These are phyloP conservation scores for Phalaenopsis hybrid DNA, from an alignment of 116 monocot genomes.

Conservation along the genomic window DNA sequence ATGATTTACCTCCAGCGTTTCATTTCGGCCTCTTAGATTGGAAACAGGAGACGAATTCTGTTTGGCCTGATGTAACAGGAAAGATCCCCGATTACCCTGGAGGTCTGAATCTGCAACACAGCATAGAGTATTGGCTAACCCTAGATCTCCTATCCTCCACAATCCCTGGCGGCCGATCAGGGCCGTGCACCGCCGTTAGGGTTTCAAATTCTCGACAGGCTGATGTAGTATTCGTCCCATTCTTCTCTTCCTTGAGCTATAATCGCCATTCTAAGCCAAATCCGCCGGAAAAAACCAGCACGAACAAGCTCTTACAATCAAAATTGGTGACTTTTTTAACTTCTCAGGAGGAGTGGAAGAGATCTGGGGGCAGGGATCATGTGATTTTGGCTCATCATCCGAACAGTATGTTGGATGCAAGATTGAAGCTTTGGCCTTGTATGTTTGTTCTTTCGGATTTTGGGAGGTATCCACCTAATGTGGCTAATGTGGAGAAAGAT, in stretches of 20 bases:
- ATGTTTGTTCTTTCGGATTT: constrained; percentile 85
- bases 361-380: constrained; percentile 63
- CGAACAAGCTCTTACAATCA: constrained; percentile 53
- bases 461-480: constrained; percentile 54
- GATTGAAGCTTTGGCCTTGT: constrained; percentile 54
- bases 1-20: constrained; percentile 40
- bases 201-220: constrained; percentile 44
- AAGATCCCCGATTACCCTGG: constrained; percentile 67
- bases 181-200: constrained; percentile 46
- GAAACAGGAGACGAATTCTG: constrained; percentile 19
- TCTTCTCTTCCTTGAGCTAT: constrained; percentile 87
- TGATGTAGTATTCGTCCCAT: constrained; percentile 82
- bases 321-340: constrained; percentile 51
- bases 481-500: constrained; percentile 82
- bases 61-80: constrained; percentile 28
- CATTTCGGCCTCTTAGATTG: constrained; percentile 42
- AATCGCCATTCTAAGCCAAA: constrained; percentile 57
- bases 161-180: constrained; percentile 5
- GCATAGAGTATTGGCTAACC: constrained; percentile 93
- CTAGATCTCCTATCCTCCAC: constrained; percentile 63
- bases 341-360: constrained; percentile 58
- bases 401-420: constrained; percentile 69
- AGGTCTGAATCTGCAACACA: constrained; percentile 85
- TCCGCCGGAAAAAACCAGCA: constrained; percentile 27
- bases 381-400: constrained; percentile 86